These are phyloP conservation scores for Entomophthora muscae DNA, from an alignment of 371 early-diverging fungal species.

Conservation along the genomic window DNA sequence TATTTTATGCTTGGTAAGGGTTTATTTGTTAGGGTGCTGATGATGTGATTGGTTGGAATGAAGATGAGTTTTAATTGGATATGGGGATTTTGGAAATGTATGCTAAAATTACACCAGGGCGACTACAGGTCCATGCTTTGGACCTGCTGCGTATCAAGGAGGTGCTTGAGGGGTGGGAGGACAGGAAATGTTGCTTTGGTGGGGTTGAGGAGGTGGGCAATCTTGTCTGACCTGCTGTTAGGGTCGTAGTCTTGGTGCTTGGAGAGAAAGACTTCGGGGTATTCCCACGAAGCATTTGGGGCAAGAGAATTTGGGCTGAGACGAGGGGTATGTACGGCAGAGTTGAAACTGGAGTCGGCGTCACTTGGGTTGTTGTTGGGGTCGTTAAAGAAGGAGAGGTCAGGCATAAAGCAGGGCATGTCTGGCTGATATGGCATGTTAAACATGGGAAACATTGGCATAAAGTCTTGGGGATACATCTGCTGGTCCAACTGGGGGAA, in stretches of 20 bases:
- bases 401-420: neutral
- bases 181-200: neutral
- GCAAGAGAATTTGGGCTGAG: neutral
- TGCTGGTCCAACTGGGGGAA: neutral
- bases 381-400: neutral
- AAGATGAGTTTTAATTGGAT: neutral
- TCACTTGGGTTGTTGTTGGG: neutral
- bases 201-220: neutral
- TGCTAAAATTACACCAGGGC: neutral
- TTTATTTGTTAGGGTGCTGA: neutral
- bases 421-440: neutral
- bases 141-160: neutral
- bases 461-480: neutral
- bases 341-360: neutral
- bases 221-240: constrained; percentile 6
- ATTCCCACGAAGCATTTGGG: constrained; percentile 4
- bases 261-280: neutral
- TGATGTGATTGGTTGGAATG: neutral
- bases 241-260: constrained; percentile 6
- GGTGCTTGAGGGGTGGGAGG: constrained; percentile 2
- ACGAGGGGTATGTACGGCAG: neutral
- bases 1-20: too few relatives aligned
- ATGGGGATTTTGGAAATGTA: neutral
- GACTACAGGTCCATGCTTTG: neutral
- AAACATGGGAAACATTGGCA: neutral